A percentile compares a stretch with the other conserved stretches of the same genome.
phyloP scores from a whole-genome alignment of 306 rosid genomes.

The Sicyos edulis region DNA sequence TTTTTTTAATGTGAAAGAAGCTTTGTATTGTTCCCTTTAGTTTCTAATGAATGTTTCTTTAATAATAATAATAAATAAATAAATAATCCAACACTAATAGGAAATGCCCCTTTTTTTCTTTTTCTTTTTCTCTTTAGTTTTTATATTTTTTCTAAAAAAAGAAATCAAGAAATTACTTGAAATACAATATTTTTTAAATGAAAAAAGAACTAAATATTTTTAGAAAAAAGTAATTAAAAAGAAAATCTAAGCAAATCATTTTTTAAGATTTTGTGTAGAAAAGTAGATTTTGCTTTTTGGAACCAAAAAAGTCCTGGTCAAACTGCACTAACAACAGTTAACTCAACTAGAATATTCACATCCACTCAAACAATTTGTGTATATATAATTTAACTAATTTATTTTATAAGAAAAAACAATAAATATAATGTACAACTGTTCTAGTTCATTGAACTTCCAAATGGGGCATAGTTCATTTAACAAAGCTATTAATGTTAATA shows the following conservation, averaged over 20 bases:
- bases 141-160: not conserved
- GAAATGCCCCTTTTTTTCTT: no score
- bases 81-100: no score
- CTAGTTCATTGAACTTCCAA: conserved; percentile 15
- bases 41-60: no score
- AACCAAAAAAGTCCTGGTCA: not conserved
- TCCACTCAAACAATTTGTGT: no score
- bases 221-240: conserved; percentile 11
- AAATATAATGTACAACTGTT: not conserved
- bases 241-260: conserved; percentile 2
- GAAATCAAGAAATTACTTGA: not conserved
- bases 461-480: conserved; percentile 4
- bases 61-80: no score
- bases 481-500: not conserved
- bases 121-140: no score
- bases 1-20: no score
- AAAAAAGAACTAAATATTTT: not conserved
- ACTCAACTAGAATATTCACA: not conserved
- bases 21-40: no score
- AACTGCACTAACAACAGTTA: conserved; percentile 12
- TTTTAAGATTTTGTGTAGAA: conserved; percentile 14
- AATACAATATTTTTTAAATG: not conserved
- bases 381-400: not conserved
- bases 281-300: conserved; percentile 6
- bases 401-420: not conserved